Percentiles rank a stretch among this genome's conserved stretches.
Conservation (phyloP, 306 rosid genomes). For the Rubus parviflorus region DNA sequence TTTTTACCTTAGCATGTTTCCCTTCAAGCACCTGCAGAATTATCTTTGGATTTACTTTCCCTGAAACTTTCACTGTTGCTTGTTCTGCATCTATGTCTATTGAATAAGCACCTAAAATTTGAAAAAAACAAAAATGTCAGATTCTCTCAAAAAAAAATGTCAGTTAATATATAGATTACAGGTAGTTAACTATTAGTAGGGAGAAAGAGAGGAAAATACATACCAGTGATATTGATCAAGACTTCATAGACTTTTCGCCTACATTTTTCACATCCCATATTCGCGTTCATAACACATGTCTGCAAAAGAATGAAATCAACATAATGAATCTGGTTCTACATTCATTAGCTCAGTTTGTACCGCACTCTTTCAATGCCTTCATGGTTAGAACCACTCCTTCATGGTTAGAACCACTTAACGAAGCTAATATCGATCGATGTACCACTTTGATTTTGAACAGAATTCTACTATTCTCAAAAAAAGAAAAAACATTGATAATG, state of each 20-base stretch:
- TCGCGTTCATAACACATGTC: slow-evolving; percentile 44
- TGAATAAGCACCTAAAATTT: slow-evolving; percentile 29
- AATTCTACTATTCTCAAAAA: not conserved
- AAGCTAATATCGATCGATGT: not conserved
- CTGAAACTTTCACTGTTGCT: slow-evolving; percentile 36
- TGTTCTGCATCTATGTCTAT: slow-evolving; percentile 36
- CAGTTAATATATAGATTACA: not conserved
- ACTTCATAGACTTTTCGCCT: slow-evolving; percentile 33
- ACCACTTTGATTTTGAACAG: not conserved
- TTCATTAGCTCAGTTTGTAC: not conserved
- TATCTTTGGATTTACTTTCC: slow-evolving; percentile 40
- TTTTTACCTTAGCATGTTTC: slow-evolving; percentile 40
- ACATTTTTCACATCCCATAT: slow-evolving; percentile 41
- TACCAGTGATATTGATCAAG: slow-evolving; percentile 39
- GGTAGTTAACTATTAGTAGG: not conserved
- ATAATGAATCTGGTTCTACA: not conserved
- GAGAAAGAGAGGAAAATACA: not conserved
- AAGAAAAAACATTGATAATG: not conserved
- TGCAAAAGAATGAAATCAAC: slow-evolving; percentile 16
- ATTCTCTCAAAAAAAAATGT: not conserved
- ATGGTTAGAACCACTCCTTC: not conserved
- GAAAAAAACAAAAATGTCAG: not conserved
- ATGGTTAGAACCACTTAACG: no score
- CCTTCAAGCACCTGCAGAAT: slow-evolving; percentile 34
- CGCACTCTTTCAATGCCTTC: not conserved